A percentile compares a stretch with the other conserved stretches of the same genome.
Evolutionary conservation across 352 stramenopile genomes (phyloP).

Genomic region (Phytophthora cactorum): DNA sequence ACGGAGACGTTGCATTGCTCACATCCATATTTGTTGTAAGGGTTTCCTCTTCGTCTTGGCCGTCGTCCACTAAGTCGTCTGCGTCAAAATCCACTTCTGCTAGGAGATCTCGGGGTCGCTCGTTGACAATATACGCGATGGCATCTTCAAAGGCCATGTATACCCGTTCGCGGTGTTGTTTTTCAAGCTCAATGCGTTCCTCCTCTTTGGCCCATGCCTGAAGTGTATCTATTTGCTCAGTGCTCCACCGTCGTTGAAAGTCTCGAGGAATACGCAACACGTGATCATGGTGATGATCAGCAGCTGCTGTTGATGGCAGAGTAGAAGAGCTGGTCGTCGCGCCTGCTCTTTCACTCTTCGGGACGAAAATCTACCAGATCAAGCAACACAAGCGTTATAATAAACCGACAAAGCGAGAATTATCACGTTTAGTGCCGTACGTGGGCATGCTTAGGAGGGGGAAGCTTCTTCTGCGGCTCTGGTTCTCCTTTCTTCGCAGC

Average conservation of each 20-base stretch:
- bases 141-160: slow-evolving; percentile 81
- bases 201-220: slow-evolving; percentile 62
- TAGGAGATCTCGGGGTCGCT: slow-evolving; percentile 51
- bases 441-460: slow-evolving; percentile 50
- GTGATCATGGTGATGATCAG: slow-evolving; percentile 26
- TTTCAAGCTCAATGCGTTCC: slow-evolving; percentile 53
- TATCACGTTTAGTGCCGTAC: slow-evolving; percentile 24
- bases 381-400: background rate
- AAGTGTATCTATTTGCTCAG: slow-evolving; percentile 56
- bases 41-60: slow-evolving; percentile 60
- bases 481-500: slow-evolving; percentile 38
- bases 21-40: slow-evolving; percentile 23
- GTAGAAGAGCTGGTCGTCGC: background rate
- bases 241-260: slow-evolving; percentile 76
- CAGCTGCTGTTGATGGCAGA: slow-evolving; percentile 4
- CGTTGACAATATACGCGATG: slow-evolving; percentile 76
- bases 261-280: slow-evolving; percentile 49
- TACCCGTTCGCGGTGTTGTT: slow-evolving; percentile 53
- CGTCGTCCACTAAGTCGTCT: slow-evolving; percentile 77
- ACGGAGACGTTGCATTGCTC: slow-evolving; percentile 53
- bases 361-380: slow-evolving; percentile 37
- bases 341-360: slow-evolving; percentile 27
- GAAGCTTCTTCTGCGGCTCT: slow-evolving; percentile 51
- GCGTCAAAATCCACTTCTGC: slow-evolving; percentile 67
- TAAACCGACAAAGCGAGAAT: background rate